phyloP scores from a whole-genome alignment of 2,329 filamentous ascomycete genomes.

The Pleomassaria siparia region DNA sequence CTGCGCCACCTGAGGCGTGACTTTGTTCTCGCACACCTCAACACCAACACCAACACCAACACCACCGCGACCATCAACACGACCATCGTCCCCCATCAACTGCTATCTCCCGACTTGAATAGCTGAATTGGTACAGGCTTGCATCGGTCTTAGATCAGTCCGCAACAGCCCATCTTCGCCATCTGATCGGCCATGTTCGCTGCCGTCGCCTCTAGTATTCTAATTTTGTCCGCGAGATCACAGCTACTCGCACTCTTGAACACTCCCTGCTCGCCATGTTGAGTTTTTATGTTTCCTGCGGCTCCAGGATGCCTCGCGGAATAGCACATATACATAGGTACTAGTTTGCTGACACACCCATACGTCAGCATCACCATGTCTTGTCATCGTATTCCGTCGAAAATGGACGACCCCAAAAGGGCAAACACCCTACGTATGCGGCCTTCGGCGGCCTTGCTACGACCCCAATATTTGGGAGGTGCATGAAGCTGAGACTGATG shows the following conservation, averaged over 20 bases:
- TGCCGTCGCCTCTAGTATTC: not conserved
- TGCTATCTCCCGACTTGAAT: not conserved
- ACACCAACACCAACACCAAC: not conserved
- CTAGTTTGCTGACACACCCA: not conserved
- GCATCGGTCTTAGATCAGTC: not conserved
- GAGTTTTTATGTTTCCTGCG: not conserved
- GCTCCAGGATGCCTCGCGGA: not conserved
- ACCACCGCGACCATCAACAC: not conserved
- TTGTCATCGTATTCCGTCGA: not conserved
- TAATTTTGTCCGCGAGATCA: not conserved
- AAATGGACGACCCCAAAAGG: not conserved
- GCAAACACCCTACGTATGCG: not conserved
- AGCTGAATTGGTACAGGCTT: not conserved
- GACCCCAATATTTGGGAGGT: slow-evolving; percentile 6
- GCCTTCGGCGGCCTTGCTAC: slow-evolving; percentile 2
- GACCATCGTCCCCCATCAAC: not conserved
- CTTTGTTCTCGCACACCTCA: not conserved
- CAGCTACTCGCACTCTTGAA: not conserved
- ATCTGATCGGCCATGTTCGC: not conserved
- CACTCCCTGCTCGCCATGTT: not conserved
- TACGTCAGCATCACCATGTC: not conserved
- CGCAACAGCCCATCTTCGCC: not conserved
- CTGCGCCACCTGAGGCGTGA: not conserved
- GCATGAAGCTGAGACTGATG: slow-evolving; percentile 8
- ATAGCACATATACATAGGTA: no score